phyloP scores from a whole-genome alignment of 2,329 filamentous ascomycete species.

The Bipolaris victoriae region DNA sequence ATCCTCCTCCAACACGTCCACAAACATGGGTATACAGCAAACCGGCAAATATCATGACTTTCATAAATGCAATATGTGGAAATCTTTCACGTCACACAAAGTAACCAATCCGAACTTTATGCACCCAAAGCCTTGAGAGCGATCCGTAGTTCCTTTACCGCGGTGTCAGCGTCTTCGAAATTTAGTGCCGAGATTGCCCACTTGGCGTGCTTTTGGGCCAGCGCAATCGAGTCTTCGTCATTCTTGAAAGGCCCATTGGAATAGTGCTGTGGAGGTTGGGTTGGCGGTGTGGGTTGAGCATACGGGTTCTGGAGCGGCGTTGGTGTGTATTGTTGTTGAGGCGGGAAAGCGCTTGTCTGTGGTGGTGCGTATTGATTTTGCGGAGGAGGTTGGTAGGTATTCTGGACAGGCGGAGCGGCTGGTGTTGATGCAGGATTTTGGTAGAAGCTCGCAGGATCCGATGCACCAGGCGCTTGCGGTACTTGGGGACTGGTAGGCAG shows the following conservation, averaged over 20 bases:
- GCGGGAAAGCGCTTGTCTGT: slow-evolving; percentile 1
- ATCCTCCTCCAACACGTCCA: background rate
- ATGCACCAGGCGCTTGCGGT: slow-evolving; percentile 31
- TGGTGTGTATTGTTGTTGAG: background rate
- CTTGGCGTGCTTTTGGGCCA: slow-evolving; percentile 92
- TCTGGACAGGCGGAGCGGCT: slow-evolving; percentile 33
- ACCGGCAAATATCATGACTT: background rate
- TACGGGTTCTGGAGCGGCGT: too few species aligned
- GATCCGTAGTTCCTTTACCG: slow-evolving; percentile 79
- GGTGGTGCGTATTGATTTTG: slow-evolving; percentile 31
- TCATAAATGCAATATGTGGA: background rate
- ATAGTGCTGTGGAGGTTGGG: slow-evolving; percentile 16
- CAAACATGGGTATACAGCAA: slow-evolving; percentile 24
- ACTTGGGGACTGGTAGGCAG: slow-evolving; percentile 27
- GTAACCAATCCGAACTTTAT: background rate
- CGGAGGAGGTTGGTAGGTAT: slow-evolving; percentile 20
- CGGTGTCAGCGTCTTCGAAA: slow-evolving; percentile 93
- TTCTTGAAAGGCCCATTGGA: slow-evolving; percentile 55
- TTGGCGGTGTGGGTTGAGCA: too few species aligned
- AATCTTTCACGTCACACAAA: background rate
- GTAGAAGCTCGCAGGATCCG: slow-evolving; percentile 43
- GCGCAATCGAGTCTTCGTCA: slow-evolving; percentile 74
- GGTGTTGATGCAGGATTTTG: slow-evolving; percentile 47
- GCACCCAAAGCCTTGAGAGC: slow-evolving; percentile 76
- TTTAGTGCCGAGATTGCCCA: slow-evolving; percentile 97